Conservation (phyloP, 768 basidiomycete species). For the Lentinula boryana region DNA sequence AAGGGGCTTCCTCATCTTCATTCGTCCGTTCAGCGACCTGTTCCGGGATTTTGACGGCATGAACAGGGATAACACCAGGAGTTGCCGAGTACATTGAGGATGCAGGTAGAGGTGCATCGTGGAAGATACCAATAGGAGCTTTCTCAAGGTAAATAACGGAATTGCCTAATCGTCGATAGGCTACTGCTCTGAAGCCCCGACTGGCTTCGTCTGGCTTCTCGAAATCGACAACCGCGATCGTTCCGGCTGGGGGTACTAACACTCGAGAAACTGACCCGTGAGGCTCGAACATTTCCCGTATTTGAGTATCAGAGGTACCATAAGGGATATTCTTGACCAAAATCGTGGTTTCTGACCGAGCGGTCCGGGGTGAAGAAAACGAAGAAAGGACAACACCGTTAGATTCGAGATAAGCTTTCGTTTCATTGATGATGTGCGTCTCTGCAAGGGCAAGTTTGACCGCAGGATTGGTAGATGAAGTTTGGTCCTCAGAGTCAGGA, state of each 20-base stretch:
- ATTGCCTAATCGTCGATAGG: conserved; percentile 85
- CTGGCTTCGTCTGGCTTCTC: conserved; percentile 63
- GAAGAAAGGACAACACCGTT: conserved; percentile 63
- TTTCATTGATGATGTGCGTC: conserved; percentile 93
- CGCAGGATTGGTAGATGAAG: conserved; percentile 50
- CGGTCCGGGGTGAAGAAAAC: conserved; percentile 36
- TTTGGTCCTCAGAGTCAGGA: conserved; percentile 47
- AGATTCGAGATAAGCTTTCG: conserved; percentile 81
- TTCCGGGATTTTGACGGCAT: conserved; percentile 39
- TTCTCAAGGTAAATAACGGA: conserved; percentile 91
- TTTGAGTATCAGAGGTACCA: conserved; percentile 68
- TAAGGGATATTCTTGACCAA: conserved; percentile 97
- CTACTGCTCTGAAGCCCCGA: conserved; percentile 74
- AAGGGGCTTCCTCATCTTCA: conserved; percentile 31
- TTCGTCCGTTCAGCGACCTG: conserved; percentile 25
- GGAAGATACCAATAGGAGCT: conserved; percentile 82
- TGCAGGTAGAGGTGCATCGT: conserved; percentile 27
- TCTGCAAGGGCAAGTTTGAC: conserved; percentile 96
- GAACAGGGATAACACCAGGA: conserved; percentile 5
- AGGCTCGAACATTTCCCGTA: conserved; percentile 73
- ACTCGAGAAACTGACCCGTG: conserved; percentile 70
- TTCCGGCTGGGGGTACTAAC: conserved; percentile 87
- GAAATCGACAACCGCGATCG: conserved; percentile 89
- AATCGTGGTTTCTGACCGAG: conserved; percentile 73
- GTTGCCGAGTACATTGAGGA: conserved; percentile 6